Evolutionary conservation across 2,329 filamentous ascomycete genomes (phyloP).

Genomic region (Nigrospora sphaerica): DNA sequence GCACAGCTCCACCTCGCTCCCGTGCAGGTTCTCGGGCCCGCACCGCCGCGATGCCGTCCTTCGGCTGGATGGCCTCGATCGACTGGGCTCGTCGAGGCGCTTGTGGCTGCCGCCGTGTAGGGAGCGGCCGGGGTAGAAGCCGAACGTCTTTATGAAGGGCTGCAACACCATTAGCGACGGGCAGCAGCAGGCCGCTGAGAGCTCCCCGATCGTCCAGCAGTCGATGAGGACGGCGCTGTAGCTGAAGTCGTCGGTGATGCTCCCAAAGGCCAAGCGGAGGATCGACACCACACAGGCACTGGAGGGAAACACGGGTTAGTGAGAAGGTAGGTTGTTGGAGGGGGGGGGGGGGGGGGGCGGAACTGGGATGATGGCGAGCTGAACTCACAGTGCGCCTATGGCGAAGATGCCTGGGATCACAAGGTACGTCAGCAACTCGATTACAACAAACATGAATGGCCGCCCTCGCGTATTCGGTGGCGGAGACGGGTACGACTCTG

Average conservation of each 20-base stretch:
- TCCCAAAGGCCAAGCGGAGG: background rate
- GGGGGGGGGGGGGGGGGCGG: background rate
- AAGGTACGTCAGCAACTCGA: background rate
- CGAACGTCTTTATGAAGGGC: conserved; percentile 1
- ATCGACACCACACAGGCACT: background rate
- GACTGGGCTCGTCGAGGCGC: background rate
- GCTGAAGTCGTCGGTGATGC: background rate
- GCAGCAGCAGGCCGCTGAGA: background rate
- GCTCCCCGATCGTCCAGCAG: background rate
- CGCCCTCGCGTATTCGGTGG: background rate
- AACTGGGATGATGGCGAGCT: background rate
- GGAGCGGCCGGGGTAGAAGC: background rate
- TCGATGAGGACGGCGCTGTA: background rate
- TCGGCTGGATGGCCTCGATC: background rate
- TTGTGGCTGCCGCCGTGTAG: background rate
- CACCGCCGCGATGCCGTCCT: background rate
- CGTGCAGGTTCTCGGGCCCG: background rate
- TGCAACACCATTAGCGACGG: background rate
- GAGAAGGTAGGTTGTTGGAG: too few relatives aligned
- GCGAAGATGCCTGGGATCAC: background rate
- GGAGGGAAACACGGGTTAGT: background rate
- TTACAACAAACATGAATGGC: too few relatives aligned
- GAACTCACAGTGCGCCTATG: background rate
- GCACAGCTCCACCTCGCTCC: background rate
- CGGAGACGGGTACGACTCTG: background rate